Percentiles rank a stretch among this genome's conserved stretches.
Evolutionary conservation across 768 basidiomycete genomes (phyloP).

Genomic region (Mycena pura): DNA sequence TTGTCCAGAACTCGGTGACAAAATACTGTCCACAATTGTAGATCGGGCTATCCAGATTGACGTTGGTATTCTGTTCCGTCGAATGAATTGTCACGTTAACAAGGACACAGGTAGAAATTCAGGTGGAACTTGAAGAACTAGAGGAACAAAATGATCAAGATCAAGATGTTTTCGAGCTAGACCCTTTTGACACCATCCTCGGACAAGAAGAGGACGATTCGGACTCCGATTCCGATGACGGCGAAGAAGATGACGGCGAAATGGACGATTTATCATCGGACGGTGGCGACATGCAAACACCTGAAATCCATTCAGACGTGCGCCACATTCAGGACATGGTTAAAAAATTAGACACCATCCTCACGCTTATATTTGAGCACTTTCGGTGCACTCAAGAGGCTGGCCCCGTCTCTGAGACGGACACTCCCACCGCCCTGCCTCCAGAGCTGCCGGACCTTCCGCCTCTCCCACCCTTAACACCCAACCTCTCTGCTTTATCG

Average conservation of each 20-base stretch:
- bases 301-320: conserved; percentile 61
- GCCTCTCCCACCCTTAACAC: conserved; percentile 34
- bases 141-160: conserved; percentile 58
- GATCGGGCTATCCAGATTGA: conserved; percentile 97
- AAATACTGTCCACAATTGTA: conserved; percentile 84
- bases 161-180: conserved; percentile 72
- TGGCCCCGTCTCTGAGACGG: conserved; percentile 26
- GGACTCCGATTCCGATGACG: conserved; percentile 62
- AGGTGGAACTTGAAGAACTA: conserved; percentile 92
- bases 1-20: conserved; percentile 86
- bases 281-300: conserved; percentile 44
- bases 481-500: conserved; percentile 23
- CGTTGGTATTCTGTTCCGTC: conserved; percentile 54
- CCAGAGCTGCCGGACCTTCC: conserved; percentile 44
- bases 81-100: background rate
- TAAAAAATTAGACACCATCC: conserved; percentile 87
- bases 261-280: conserved; percentile 84
- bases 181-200: conserved; percentile 85
- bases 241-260: conserved; percentile 57
- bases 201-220: conserved; percentile 74
- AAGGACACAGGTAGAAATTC: conserved; percentile 83
- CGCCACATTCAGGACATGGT: conserved; percentile 86
- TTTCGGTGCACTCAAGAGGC: conserved; percentile 60
- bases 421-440: conserved; percentile 23
- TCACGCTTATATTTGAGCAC: conserved; percentile 86